These are phyloP conservation scores for Rhododendron molle DNA, from an alignment of 148 eudicot genomes.

Conservation along the genomic window DNA sequence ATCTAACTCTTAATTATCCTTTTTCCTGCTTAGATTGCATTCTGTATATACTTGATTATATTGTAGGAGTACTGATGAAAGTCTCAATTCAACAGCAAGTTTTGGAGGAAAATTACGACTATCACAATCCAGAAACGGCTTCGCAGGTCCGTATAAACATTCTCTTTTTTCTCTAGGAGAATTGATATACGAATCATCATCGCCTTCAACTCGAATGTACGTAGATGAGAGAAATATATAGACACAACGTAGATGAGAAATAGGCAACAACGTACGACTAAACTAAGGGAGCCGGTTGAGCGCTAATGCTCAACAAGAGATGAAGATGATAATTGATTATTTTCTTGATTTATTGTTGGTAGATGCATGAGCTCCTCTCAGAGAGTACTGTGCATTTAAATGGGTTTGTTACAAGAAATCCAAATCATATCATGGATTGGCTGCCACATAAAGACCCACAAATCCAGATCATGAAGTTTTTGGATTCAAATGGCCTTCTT, in stretches of 20 bases:
- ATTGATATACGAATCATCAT: not conserved
- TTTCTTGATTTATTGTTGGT: not conserved
- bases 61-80: not conserved
- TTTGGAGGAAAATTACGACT: conserved; percentile 28
- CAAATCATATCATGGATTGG: conserved; percentile 34
- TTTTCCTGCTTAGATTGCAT: not conserved
- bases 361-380: conserved; percentile 22
- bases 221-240: too few relatives aligned
- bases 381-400: conserved; percentile 8
- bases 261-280: too few relatives aligned
- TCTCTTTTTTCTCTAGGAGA: not conserved
- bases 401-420: conserved; percentile 17
- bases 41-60: not conserved
- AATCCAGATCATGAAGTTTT: conserved; percentile 35
- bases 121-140: conserved; percentile 15
- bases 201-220: too few relatives aligned
- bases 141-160: conserved; percentile 22
- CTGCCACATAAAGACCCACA: conserved; percentile 44
- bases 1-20: not conserved
- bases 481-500: conserved; percentile 43
- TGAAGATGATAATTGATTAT: not conserved
- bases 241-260: too few relatives aligned
- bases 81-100: conserved; percentile 24
- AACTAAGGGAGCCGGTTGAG: too few relatives aligned
- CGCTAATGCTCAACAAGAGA: not conserved